Evolutionary conservation across 352 stramenopile genomes (phyloP), one percentile per base, ranked within the genome.

Genomic region (Phytophthora capsici): DNA sequence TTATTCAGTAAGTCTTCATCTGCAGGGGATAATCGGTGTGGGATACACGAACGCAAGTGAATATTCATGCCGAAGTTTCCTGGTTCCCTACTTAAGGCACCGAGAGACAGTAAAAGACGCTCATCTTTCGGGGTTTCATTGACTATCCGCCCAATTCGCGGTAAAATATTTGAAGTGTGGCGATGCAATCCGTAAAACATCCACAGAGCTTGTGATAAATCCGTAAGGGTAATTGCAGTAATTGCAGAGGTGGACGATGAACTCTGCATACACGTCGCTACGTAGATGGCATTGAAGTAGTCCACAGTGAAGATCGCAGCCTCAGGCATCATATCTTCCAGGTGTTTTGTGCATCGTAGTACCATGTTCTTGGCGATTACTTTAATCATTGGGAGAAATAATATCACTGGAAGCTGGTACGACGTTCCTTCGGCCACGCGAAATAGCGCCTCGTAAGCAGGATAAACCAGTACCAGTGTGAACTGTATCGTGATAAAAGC

Each of bases 351-450:
- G n/a, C 19, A 57, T 3, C 26, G 28, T 2, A 57, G 8, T 10
- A 67, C 22, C 8, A 58, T 16, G 13, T 71, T 66, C 16, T 63
- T 57, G 16, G 78, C 50, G 6, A 45, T 3, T 2, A 70, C 22
- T 36, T 76, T 76, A 6, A 82, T 46, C 1, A 77, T 17, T 2
- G 65, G 54, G 2, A 78, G 47, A 0, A 69, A 8, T 1, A 64
- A 13, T 19, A 64, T 25, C 10, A 49, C 54, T 2, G 46, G n/a
- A 16, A 60, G 28, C 17, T 66, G 46, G 40, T 48, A 65, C 4
- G 34, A 32, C 0, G 54, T 41, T 16, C 37, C 43, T 34, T 50
- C 23, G 2, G 25, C 48, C 28, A 32, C 25, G 10, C 20, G 30
- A 7, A 59, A 63, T 8, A 63, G 20, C 8, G 34, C 19, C 6